Base-by-base conservation (phyloP, 129 eudicot species). In the Lactuca saligna region DNA sequence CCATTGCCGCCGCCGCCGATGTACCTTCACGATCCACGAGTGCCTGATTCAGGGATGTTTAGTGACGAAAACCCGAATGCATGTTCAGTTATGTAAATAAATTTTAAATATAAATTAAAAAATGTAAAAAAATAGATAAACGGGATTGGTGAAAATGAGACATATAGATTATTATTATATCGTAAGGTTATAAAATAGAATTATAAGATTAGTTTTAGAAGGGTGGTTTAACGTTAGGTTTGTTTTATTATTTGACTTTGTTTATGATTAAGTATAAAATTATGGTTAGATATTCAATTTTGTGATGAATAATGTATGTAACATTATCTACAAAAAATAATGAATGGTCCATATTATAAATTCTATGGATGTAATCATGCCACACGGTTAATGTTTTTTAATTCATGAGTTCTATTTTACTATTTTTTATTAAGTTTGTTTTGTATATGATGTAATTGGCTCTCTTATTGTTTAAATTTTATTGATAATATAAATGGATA, bases 21-120 rank as follows among this genome's bases (percentile, higher is more conserved):
- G 80, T 76, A 68, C 61, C 20, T 61, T 7, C 9, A 53, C 5
- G 80, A 76, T 35, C 64, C 73, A 6, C 72, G 60, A 16, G 50
- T 64, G n/a, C 17, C 75, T 1, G 81, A 77, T 12, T 73, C 66
- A 4, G 82, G 80, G 54, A 82, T 88, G 83, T 88, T 88, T 37
- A 88, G 96, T 42, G 96, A 88, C 57, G 96, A 88, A 61, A 88
- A 88, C 37, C 96, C 96, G 5, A 83, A 88, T 50, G 96, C 82
- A 8, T 88, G 96, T 74, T 79, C 79, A 0, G 67, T 88, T 53
- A 85, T 88, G 96, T 88, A 84, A 80, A 69, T 69, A 66, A 25
- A 34, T 3, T 10, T 75, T 13, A 44, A 62, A 44, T 57, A 17
- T 57, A 46, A 54, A 12, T 13, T 3, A 33, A 17, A 55, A 57